These are phyloP conservation scores for Mucor saturninus DNA, from an alignment of 371 early-diverging fungal species.

Conservation along the genomic window DNA sequence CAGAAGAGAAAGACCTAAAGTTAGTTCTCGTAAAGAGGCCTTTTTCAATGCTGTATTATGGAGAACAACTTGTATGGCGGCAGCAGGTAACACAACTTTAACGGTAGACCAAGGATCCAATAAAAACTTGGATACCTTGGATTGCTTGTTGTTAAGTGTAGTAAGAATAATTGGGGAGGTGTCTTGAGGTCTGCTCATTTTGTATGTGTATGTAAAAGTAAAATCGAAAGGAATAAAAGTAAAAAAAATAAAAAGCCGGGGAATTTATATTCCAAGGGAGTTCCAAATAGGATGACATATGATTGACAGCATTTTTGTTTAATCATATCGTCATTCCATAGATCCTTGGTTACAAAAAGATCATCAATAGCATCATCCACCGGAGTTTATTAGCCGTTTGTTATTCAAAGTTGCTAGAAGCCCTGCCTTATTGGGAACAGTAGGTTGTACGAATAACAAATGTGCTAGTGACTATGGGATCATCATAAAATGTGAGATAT, in stretches of 20 bases:
- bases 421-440: too few species aligned
- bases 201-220: neutral
- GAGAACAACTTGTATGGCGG: constrained; percentile 27
- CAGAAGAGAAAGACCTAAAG: constrained; percentile 29
- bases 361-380: neutral
- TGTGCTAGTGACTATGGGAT: too few species aligned
- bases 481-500: too few species aligned
- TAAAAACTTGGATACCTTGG: constrained; percentile 29
- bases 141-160: constrained; percentile 2
- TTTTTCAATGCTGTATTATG: constrained; percentile 32
- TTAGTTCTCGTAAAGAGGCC: constrained; percentile 30
- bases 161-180: constrained; percentile 4
- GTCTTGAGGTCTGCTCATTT: constrained; percentile 3
- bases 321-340: neutral
- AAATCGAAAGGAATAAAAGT: constrained; percentile 9
- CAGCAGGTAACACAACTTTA: constrained; percentile 33
- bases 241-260: constrained; percentile 4
- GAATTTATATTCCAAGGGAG: constrained; percentile 9
- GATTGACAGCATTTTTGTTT: constrained; percentile 7
- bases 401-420: too few species aligned
- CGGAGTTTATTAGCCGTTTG: neutral
- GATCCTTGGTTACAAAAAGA: neutral
- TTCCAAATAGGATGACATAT: constrained; percentile 19
- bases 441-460: too few species aligned
- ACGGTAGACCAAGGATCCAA: constrained; percentile 38